phyloP scores from a whole-genome alignment of 306 rosid species.

The Pyrus communis region DNA sequence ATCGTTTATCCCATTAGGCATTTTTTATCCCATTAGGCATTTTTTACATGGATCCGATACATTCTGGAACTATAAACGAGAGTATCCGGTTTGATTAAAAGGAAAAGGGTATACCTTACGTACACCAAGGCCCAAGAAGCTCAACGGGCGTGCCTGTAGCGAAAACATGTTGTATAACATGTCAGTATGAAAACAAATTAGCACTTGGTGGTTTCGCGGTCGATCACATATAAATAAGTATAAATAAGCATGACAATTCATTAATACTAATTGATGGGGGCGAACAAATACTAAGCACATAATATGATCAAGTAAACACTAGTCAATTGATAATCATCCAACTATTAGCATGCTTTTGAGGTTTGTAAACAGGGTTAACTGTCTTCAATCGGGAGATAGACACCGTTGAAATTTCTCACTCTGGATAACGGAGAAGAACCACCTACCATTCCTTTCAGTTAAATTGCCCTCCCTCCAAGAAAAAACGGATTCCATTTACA shows the following conservation, averaged over 20 bases:
- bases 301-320: neutral
- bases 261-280: neutral
- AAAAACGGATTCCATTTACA: neutral
- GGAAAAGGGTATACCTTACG: constrained; percentile 41
- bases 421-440: neutral
- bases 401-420: neutral
- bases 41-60: too few species aligned
- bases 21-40: too few species aligned
- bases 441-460: neutral
- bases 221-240: neutral
- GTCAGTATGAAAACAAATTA: neutral
- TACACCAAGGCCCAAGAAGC: constrained; percentile 78
- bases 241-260: neutral
- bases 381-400: neutral
- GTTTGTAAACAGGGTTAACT: neutral
- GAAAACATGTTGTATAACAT: constrained; percentile 6
- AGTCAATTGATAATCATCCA: neutral
- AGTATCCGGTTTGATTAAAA: neutral
- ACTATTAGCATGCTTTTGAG: neutral
- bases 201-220: neutral
- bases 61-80: too few species aligned
- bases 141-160: constrained; percentile 80
- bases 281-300: neutral
- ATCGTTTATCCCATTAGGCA: too few species aligned
- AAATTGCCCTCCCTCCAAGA: neutral